These are phyloP conservation scores for Fusarium illudens DNA, from an alignment of 2,329 filamentous ascomycete species.

Conservation along the genomic window DNA sequence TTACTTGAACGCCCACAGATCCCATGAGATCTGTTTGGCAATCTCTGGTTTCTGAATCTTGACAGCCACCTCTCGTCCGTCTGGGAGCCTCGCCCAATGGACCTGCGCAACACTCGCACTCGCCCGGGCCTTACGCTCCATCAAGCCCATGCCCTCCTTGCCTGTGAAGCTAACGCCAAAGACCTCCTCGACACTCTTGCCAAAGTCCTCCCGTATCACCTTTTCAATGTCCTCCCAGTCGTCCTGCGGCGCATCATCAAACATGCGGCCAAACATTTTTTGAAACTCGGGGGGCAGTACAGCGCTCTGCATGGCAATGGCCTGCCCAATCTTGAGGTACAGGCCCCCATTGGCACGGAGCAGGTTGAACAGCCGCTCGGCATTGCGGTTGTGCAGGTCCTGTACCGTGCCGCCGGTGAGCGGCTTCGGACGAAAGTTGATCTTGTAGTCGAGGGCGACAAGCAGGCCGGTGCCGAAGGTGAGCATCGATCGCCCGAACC, in stretches of 20 bases:
- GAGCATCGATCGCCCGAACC: slow-evolving; percentile 77
- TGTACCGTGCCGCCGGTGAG: slow-evolving; percentile 75
- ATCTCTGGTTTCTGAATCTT: slow-evolving; percentile 99
- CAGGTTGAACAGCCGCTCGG: slow-evolving; percentile 82
- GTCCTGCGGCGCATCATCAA: slow-evolving; percentile 96
- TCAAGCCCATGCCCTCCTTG: slow-evolving; percentile 71
- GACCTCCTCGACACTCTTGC: slow-evolving; percentile 84
- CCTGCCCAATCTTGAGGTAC: slow-evolving; percentile 97
- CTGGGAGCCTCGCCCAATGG: slow-evolving; percentile 86
- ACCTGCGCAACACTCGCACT: slow-evolving; percentile 96
- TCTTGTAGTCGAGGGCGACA: slow-evolving; percentile 91
- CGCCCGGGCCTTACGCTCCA: slow-evolving; percentile 69
- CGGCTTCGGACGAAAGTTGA: slow-evolving; percentile 89
- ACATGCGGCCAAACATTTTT: slow-evolving; percentile 95
- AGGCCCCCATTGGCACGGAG: slow-evolving; percentile 88
- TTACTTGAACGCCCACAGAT: slow-evolving; percentile 93
- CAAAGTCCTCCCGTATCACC: slow-evolving; percentile 90
- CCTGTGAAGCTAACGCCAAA: slow-evolving; percentile 87
- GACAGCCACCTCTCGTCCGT: slow-evolving; percentile 91
- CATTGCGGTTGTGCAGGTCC: slow-evolving; percentile 84
- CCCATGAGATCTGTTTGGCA: slow-evolving; percentile 88
- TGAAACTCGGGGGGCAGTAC: slow-evolving; percentile 94
- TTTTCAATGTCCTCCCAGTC: slow-evolving; percentile 84
- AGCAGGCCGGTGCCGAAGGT: slow-evolving; percentile 83
- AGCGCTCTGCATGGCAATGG: slow-evolving; percentile 97